Evolutionary conservation across 768 basidiomycete genomes (phyloP), one percentile per base, ranked within the genome.

Genomic region (Neoboletus subvelutipes): DNA sequence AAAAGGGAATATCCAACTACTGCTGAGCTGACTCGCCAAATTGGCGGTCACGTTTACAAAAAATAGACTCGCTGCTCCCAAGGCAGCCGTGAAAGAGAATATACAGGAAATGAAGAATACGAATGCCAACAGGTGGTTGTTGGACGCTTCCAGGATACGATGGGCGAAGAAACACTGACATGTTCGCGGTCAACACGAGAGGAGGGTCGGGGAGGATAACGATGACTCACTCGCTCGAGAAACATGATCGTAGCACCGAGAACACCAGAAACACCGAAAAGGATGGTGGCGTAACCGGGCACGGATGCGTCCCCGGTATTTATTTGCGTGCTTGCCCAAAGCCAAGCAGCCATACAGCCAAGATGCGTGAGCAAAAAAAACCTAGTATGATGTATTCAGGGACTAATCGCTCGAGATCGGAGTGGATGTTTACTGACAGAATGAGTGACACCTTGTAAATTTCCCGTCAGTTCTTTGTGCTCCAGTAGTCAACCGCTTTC

Each of bases 131-230:
- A 60, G 2, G 17, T 62, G 57, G 33, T 56, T 66, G 13, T 58
- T 39, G 51, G 64, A 65, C 17, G 50, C 28, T 57, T 45, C 56
- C 34, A 65, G 37, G 39, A 67, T 54, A 18, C 56, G 64, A 24
- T 37, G 39, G 13, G 66, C 40, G 50, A 68, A 68, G 58, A 68
- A 68, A 58, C 50, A 57, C 66, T 67, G 51, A 0, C 2, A 10
- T 8, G 11, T 28, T 40, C 24, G 26, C 5, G 13, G 52, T 67
- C 29, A 54, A 22, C 43, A 17, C 2, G 12, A 26, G 24, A 12
- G 37, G 17, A 29, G 40, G 29, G 6, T 1, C 3, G 20, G 29
- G 17, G 28, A 40, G n/a, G 13, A 36, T 10, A 22, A n/a, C 4
- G 5, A 2, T 28, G 24, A 50, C 66, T 50, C 22, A 68, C 66